Base-by-base conservation (phyloP, 768 basidiomycete genomes). In the Lanmaoa rubissima region DNA sequence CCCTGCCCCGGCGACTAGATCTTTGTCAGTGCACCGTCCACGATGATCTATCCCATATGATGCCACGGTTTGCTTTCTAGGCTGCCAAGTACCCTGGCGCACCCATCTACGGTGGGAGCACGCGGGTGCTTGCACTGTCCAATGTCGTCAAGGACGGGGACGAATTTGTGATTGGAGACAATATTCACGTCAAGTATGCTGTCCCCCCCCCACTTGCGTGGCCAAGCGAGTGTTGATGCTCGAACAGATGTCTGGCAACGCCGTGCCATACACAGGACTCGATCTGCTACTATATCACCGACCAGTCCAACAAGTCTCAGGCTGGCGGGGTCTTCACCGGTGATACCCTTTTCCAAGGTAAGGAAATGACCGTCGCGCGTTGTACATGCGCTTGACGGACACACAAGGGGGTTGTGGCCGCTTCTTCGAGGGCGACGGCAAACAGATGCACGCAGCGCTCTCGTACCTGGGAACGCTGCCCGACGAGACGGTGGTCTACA, bases 211-310 rank as follows among this genome's bases (percentile, higher is more conserved):
- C n/a, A n/a, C 26, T 11, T 46, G 39, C 21, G 38, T 3, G 32
- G 43, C 36, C 19, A n/a, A n/a, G 39, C 44, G 36, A 43, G 28
- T 38, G 24, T 42, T 64, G 53, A 63, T 42, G 55, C 53, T 31
- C 35, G 34, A 31, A 34, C 58, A 90, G 91, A 70, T 92, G 89
- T 72, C 74, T 94, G 24, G 87, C 90, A 26, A 94, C 92, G 1
- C 92, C 94, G 1, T 95, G 94, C 73, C 96, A 98, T 71, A 98
- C 96, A 4, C 90, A 91, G 69, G 96, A 98, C 73, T 97, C 95
- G 16, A 95, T 96, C 64, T 97, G 91, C 77, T 98, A 86, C 77
- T 81, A 89, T 69, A 81, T 86, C 53, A 92, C 88, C 34, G 70
- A 77, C 21, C 61, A 69, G 24, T 73, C 82, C 26, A 64, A 76